Conservation (phyloP, 2,329 filamentous ascomycete species). For the Epichloe scottii region DNA sequence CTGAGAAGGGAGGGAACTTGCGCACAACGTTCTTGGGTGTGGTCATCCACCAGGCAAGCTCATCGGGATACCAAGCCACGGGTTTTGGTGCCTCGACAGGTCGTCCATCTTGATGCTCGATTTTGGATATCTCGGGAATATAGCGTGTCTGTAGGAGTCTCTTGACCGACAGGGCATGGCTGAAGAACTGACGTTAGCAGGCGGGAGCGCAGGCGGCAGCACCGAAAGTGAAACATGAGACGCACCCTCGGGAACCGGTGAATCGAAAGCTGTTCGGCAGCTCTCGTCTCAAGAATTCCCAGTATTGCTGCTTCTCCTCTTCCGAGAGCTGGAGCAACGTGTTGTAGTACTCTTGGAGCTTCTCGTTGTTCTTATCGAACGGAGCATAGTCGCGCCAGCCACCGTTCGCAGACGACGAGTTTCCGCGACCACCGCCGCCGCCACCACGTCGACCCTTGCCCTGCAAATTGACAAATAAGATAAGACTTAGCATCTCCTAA, state of each 20-base stretch:
- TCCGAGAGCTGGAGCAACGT: constrained; percentile 61
- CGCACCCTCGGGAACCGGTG: constrained; percentile 80
- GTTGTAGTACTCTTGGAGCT: constrained; percentile 81
- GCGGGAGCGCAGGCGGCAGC: constrained; percentile 1
- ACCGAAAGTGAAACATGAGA: not conserved
- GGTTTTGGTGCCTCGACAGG: constrained; percentile 70
- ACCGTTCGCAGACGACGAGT: constrained; percentile 10
- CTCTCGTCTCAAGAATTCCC: constrained; percentile 70
- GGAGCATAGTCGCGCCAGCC: constrained; percentile 24
- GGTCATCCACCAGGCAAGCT: constrained; percentile 95
- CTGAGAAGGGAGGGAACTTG: constrained; percentile 84
- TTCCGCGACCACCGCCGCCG: constrained; percentile 18
- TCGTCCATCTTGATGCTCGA: constrained; percentile 70
- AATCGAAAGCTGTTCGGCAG: constrained; percentile 97
- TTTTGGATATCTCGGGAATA: constrained; percentile 78
- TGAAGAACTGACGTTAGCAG: constrained; percentile 21
- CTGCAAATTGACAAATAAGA: constrained; percentile 12
- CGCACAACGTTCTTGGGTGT: constrained; percentile 93
- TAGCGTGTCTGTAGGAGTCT: constrained; percentile 78
- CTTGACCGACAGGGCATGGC: constrained; percentile 86
- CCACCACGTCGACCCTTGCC: constrained; percentile 25
- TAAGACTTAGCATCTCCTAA: not conserved
- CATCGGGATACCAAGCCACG: constrained; percentile 87
- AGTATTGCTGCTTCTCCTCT: constrained; percentile 69
- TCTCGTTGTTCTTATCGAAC: constrained; percentile 66